Evolutionary conservation across 805 yeast species (phyloP).

Genomic region (Tetrapisispora fleetii): DNA sequence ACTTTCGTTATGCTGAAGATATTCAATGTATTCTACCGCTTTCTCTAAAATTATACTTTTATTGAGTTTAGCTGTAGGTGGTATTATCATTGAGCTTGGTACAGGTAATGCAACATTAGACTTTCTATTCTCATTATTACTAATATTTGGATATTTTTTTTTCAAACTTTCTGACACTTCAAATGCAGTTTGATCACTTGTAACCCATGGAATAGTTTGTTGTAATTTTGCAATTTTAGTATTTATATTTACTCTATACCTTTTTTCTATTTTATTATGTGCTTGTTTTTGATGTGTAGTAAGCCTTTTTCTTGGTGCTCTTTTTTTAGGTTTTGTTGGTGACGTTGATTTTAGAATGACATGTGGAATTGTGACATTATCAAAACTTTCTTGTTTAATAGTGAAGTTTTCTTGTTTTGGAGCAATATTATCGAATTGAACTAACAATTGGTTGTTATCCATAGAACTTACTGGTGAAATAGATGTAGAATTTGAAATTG

Average conservation of each 20-base stretch:
- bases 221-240: conserved; percentile 62
- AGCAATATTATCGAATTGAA: not conserved
- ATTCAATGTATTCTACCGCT: conserved; percentile 51
- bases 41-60: conserved; percentile 60
- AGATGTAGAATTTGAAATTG: conserved; percentile 13
- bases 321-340: conserved; percentile 2
- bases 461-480: conserved; percentile 18
- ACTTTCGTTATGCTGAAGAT: conserved; percentile 41
- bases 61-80: conserved; percentile 37
- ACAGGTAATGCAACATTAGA: not conserved
- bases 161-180: conserved; percentile 28
- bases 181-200: conserved; percentile 52
- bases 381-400: not conserved
- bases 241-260: conserved; percentile 62
- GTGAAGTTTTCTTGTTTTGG: not conserved
- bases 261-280: conserved; percentile 63
- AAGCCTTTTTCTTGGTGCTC: conserved; percentile 43
- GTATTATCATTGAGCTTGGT: not conserved
- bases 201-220: conserved; percentile 58
- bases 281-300: conserved; percentile 51
- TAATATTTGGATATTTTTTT: not conserved
- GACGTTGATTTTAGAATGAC: not conserved
- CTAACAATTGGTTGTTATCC: conserved; percentile 5
- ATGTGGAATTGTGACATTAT: not conserved
- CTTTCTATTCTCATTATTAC: not conserved